phyloP scores from a whole-genome alignment of 2,329 filamentous ascomycete species.

The Cordyceps javanica region DNA sequence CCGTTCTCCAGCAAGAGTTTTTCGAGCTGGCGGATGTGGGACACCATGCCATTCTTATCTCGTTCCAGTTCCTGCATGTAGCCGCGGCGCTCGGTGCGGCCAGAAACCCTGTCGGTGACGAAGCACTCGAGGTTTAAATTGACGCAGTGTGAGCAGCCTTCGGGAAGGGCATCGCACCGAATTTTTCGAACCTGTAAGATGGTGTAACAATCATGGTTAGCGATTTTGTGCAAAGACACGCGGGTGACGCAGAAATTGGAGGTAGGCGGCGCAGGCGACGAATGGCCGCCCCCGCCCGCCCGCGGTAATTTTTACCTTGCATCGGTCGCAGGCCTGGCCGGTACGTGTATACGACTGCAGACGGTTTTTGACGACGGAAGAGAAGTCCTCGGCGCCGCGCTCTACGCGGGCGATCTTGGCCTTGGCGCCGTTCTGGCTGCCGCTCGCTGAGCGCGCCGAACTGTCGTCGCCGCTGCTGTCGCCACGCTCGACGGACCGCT shows the following conservation, averaged over 20 bases:
- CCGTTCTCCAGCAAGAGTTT: slow-evolving; percentile 55
- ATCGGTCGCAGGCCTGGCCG: slow-evolving; percentile 15
- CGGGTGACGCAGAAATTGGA: not conserved
- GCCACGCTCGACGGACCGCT: slow-evolving; percentile 37
- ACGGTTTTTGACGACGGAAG: slow-evolving; percentile 49
- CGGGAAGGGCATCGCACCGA: slow-evolving; percentile 72
- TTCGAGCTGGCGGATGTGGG: slow-evolving; percentile 63
- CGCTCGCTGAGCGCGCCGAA: slow-evolving; percentile 14
- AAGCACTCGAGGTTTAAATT: slow-evolving; percentile 72
- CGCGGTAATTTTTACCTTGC: slow-evolving; percentile 12
- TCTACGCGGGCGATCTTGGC: slow-evolving; percentile 45
- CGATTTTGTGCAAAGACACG: not conserved
- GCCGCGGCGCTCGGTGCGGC: slow-evolving; percentile 70
- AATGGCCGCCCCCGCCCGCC: not conserved
- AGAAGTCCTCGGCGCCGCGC: slow-evolving; percentile 44
- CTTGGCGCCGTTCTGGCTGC: slow-evolving; percentile 26
- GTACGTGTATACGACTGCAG: slow-evolving; percentile 56
- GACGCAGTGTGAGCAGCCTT: slow-evolving; percentile 76
- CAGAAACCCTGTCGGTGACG: slow-evolving; percentile 82
- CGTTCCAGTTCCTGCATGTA: slow-evolving; percentile 72
- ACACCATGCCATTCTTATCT: slow-evolving; percentile 61
- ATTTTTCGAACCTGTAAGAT: slow-evolving; percentile 68
- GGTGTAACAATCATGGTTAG: slow-evolving; percentile 9
- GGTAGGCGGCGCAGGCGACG: not conserved
- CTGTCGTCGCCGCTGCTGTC: slow-evolving; percentile 30